These are phyloP conservation scores for Phaeoacremonium minimum DNA, from an alignment of 2,329 filamentous ascomycete genomes.

Conservation along the genomic window DNA sequence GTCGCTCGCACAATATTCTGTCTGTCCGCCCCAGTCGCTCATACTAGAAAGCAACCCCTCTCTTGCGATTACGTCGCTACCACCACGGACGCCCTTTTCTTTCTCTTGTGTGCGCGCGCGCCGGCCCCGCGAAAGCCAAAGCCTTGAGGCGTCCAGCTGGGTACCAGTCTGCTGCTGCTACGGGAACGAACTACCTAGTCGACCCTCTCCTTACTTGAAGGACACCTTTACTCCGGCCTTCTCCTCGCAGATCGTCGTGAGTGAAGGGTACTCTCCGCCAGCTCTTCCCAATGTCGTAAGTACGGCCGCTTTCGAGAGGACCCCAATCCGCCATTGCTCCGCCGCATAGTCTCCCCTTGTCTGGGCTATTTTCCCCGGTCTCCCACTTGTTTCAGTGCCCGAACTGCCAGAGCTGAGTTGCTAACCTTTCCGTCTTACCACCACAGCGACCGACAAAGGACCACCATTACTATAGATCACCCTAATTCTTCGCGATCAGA, in stretches of 20 bases:
- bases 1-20: too few relatives aligned
- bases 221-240: slow-evolving; percentile 40
- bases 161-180: too few relatives aligned
- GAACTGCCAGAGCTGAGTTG: slow-evolving; percentile 2
- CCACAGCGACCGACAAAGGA: slow-evolving; percentile 10
- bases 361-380: neutral
- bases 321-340: neutral
- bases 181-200: too few relatives aligned
- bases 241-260: slow-evolving; percentile 38
- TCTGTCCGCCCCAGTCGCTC: too few relatives aligned
- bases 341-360: neutral
- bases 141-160: too few relatives aligned
- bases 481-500: slow-evolving; percentile 22
- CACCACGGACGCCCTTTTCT: too few relatives aligned
- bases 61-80: too few relatives aligned
- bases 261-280: slow-evolving; percentile 33
- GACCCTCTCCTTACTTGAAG: slow-evolving; percentile 1
- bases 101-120: too few relatives aligned
- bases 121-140: too few relatives aligned
- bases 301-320: slow-evolving; percentile 3
- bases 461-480: slow-evolving; percentile 16
- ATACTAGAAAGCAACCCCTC: too few relatives aligned
- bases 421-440: neutral
- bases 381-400: neutral
- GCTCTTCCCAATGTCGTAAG: slow-evolving; percentile 31